Conservation (phyloP, 192 early-diverging fungal species). For the Rhizophagus sp. region DNA sequence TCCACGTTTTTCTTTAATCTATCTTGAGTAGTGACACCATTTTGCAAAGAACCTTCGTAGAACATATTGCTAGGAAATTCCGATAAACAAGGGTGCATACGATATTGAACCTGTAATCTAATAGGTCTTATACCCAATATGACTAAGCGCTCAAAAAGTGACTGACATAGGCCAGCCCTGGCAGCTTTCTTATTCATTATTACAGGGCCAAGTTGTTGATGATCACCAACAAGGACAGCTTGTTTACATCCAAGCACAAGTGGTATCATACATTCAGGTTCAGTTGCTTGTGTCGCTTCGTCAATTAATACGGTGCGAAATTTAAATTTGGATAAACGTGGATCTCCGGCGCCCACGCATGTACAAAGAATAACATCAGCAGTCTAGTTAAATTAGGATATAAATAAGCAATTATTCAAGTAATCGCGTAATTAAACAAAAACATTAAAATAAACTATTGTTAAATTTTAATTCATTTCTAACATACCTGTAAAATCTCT, state of each 20-base stretch:
- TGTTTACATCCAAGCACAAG: conserved; percentile 95
- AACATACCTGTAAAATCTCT: conserved; percentile 77
- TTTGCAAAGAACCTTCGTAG: conserved; percentile 97
- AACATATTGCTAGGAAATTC: conserved; percentile 99
- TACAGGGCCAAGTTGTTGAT: conserved; percentile 98
- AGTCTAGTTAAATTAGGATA: conserved; percentile 41
- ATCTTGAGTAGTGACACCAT: conserved; percentile 93
- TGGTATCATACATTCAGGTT: conserved; percentile 98
- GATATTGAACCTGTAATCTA: conserved; percentile 97
- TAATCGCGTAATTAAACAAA: not conserved
- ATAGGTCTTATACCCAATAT: conserved; percentile 91
- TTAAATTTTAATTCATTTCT: not conserved
- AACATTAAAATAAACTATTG: not conserved
- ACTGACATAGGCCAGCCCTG: conserved; percentile 90
- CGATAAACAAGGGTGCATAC: conserved; percentile 99
- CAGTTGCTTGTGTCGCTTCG: conserved; percentile 96
- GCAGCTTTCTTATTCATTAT: conserved; percentile 98
- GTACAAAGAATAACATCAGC: conserved; percentile 99
- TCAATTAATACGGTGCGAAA: conserved; percentile 97
- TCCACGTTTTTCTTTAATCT: conserved; percentile 84
- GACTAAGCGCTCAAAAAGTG: conserved; percentile 94
- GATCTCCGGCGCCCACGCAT: conserved; percentile 96
- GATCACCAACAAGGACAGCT: conserved; percentile 96
- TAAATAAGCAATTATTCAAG: not conserved
- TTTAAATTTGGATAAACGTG: conserved; percentile 80